phyloP scores from a whole-genome alignment of 768 basidiomycete species.

The Tulasnella sp. region DNA sequence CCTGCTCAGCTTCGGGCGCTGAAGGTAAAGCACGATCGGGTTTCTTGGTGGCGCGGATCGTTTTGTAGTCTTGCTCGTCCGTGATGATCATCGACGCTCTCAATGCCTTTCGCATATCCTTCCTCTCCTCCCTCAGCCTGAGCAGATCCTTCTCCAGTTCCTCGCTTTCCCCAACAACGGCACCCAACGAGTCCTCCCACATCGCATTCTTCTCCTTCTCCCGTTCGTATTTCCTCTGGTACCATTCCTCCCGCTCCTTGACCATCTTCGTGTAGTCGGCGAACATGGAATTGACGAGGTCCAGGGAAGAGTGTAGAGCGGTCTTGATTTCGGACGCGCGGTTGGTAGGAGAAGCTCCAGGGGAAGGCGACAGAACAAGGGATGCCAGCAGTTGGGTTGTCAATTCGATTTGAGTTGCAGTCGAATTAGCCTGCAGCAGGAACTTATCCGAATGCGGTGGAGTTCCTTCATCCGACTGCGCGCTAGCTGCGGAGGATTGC shows the following conservation, averaged over 20 bases:
- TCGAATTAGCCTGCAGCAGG: constrained; percentile 69
- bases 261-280: constrained; percentile 70
- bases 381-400: constrained; percentile 65
- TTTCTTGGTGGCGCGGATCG: constrained; percentile 18
- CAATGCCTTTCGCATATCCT: constrained; percentile 23
- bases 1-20: constrained; percentile 16
- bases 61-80: constrained; percentile 6
- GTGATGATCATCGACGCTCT: constrained; percentile 24
- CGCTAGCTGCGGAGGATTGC: constrained; percentile 23
- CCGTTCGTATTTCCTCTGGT: constrained; percentile 62
- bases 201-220: constrained; percentile 66
- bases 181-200: constrained; percentile 90
- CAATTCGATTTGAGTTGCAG: constrained; percentile 77
- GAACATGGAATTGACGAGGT: constrained; percentile 60
- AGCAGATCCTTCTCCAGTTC: constrained; percentile 78
- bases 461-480: neutral
- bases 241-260: constrained; percentile 81
- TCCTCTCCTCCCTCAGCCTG: constrained; percentile 40
- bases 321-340: constrained; percentile 47
- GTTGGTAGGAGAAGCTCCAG: constrained; percentile 41
- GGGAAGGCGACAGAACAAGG: constrained; percentile 44
- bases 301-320: constrained; percentile 65
- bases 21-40: constrained; percentile 31
- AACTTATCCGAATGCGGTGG: constrained; percentile 65
- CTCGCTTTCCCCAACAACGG: constrained; percentile 85